A percentile compares a stretch with the other conserved stretches of the same genome.
These are phyloP conservation scores for Emericellopsis terricola DNA, from an alignment of 495 filamentous ascomycete genomes.

Conservation along the genomic window DNA sequence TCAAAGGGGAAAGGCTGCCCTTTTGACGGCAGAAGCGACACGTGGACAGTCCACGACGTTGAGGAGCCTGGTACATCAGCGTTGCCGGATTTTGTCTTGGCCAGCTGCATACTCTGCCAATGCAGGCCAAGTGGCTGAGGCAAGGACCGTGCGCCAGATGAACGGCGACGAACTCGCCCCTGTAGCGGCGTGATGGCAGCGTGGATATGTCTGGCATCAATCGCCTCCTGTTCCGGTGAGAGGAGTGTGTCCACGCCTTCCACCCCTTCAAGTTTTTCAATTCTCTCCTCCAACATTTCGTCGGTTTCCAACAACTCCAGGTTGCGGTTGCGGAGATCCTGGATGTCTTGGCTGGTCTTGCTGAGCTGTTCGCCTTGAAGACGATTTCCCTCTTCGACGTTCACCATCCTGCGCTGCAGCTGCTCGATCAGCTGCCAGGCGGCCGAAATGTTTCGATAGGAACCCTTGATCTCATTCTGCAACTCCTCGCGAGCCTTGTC, in stretches of 20 bases:
- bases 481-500: constrained; percentile 30
- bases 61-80: neutral
- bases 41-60: constrained; percentile 34
- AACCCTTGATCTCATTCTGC: constrained; percentile 26
- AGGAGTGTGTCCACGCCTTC: constrained; percentile 16
- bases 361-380: constrained; percentile 10
- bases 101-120: too few species aligned
- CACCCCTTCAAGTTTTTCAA: constrained; percentile 11
- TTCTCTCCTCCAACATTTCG: constrained; percentile 17
- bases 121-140: too few species aligned
- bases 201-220: neutral
- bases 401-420: constrained; percentile 23
- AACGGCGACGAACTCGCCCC: constrained; percentile 2
- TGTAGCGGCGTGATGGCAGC: too few species aligned
- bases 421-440: constrained; percentile 30
- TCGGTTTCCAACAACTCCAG: constrained; percentile 32
- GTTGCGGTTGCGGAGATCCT: constrained; percentile 21
- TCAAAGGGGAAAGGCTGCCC: constrained; percentile 37
- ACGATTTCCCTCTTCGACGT: constrained; percentile 23
- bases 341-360: constrained; percentile 10
- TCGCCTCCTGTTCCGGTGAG: constrained; percentile 6
- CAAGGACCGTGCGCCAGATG: too few species aligned
- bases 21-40: constrained; percentile 32
- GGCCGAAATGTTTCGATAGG: constrained; percentile 30
- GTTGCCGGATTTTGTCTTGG: neutral